Conservation (phyloP, 495 filamentous ascomycete genomes). For the Apiosordaria backusii region DNA sequence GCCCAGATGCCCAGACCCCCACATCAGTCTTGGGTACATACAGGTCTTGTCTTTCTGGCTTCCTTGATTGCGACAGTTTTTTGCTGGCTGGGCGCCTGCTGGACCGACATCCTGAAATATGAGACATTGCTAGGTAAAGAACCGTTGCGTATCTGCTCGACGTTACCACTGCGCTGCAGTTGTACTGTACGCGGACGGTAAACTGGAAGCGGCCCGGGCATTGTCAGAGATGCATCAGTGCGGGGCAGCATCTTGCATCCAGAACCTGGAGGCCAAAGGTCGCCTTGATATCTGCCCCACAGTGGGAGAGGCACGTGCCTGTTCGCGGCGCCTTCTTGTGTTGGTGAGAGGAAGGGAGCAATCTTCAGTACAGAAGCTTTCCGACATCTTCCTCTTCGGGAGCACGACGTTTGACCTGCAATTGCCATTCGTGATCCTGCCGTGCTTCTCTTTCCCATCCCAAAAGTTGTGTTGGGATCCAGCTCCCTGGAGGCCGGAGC, state of each 20-base stretch:
- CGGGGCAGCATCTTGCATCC: conserved; percentile 1
- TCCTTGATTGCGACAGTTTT: neutral
- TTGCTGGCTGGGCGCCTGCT: neutral
- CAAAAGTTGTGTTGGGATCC: neutral
- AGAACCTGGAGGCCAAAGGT: neutral
- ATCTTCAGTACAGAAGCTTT: neutral
- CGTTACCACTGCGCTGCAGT: no score
- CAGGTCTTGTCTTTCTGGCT: neutral
- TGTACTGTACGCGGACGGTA: neutral
- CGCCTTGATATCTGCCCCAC: neutral
- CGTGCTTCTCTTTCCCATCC: neutral
- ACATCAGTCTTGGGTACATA: neutral
- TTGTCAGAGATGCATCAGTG: conserved; percentile 1
- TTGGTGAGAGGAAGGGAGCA: neutral
- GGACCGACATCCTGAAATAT: no score
- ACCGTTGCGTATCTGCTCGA: neutral
- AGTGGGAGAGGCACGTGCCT: neutral
- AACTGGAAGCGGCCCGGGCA: neutral
- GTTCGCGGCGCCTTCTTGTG: neutral
- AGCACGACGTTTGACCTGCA: conserved; percentile 8
- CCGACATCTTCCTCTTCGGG: neutral
- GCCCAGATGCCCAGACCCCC: neutral
- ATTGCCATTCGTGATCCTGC: conserved; percentile 8
- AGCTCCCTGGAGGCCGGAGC: conserved; percentile 2
- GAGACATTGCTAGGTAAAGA: neutral